These are phyloP conservation scores for Violaceomyces palustris DNA, from an alignment of 1,284 basidiomycete species.

Conservation along the genomic window DNA sequence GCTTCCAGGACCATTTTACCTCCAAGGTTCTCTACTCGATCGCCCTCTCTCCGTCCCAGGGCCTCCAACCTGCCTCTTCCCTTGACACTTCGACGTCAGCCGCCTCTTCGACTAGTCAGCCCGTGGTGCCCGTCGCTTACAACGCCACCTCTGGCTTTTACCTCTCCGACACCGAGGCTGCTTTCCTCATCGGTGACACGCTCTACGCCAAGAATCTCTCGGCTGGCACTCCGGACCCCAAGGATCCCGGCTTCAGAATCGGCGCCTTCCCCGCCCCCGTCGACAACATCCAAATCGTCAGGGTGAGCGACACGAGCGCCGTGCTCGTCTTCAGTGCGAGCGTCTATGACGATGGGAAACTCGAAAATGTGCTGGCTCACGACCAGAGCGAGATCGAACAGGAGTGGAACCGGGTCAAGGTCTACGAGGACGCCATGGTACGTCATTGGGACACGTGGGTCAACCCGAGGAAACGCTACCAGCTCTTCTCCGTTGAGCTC, in stretches of 20 bases:
- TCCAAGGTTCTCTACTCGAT: neutral
- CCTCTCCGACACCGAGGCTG: neutral
- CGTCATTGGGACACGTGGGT: constrained; percentile 40
- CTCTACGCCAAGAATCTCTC: constrained; percentile 5
- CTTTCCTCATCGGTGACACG: neutral
- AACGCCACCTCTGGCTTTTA: constrained; percentile 1
- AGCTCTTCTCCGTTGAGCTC: constrained; percentile 28
- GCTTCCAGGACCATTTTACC: neutral
- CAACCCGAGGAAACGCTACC: constrained; percentile 14
- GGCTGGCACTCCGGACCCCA: neutral
- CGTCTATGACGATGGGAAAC: constrained; percentile 32
- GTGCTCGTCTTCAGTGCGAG: constrained; percentile 26
- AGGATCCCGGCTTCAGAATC: neutral
- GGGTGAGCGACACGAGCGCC: neutral
- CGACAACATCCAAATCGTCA: constrained; percentile 2
- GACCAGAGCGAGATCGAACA: constrained; percentile 5
- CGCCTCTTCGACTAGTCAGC: too few relatives aligned
- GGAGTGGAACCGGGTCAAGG: constrained; percentile 18
- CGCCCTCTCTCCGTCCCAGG: neutral
- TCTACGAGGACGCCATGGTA: constrained; percentile 17
- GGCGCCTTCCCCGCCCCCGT: constrained; percentile 6
- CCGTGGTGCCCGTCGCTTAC: neutral
- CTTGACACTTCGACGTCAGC: too few relatives aligned
- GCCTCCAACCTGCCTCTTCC: neutral
- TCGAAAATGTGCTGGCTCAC: constrained; percentile 13